A percentile compares a stretch with the other conserved stretches of the same genome.
Evolutionary conservation across 257 asterid genomes (phyloP).

Genomic region (Ilex aquifolium): DNA sequence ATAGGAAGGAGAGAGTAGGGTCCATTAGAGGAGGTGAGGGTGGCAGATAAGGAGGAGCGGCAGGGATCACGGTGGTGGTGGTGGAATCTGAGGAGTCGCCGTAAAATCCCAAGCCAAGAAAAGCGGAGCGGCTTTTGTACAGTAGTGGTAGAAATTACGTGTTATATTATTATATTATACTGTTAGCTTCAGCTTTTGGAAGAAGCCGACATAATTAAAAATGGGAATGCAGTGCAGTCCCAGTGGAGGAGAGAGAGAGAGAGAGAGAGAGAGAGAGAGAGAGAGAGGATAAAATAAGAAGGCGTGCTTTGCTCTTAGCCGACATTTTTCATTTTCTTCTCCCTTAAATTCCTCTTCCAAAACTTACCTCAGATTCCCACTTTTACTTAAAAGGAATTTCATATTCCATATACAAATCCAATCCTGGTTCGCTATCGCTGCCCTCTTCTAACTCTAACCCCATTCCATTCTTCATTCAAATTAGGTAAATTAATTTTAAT

Average conservation of each 20-base stretch:
- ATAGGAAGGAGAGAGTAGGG: neutral
- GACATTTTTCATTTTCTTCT: constrained; percentile 30
- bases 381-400: too few relatives aligned
- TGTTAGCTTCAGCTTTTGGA: constrained; percentile 7
- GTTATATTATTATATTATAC: constrained; percentile 2
- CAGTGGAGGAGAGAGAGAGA: constrained; percentile 28
- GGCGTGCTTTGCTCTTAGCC: constrained; percentile 47
- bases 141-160: constrained; percentile 6
- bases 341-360: constrained; percentile 2
- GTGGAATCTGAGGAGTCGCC: constrained; percentile 57
- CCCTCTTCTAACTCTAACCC: too few relatives aligned
- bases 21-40: constrained; percentile 10
- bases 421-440: too few relatives aligned
- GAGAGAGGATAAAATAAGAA: constrained; percentile 27
- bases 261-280: constrained; percentile 26
- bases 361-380: too few relatives aligned
- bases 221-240: too few relatives aligned
- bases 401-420: too few relatives aligned
- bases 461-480: too few relatives aligned
- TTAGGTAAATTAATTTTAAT: too few relatives aligned
- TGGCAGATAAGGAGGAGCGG: constrained; percentile 28
- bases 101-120: constrained; percentile 46
- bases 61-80: constrained; percentile 40
- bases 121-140: constrained; percentile 24
- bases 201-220: constrained; percentile 39